Conservation (phyloP, 2,329 filamentous ascomycete genomes). For the Verticillium nubilum region DNA sequence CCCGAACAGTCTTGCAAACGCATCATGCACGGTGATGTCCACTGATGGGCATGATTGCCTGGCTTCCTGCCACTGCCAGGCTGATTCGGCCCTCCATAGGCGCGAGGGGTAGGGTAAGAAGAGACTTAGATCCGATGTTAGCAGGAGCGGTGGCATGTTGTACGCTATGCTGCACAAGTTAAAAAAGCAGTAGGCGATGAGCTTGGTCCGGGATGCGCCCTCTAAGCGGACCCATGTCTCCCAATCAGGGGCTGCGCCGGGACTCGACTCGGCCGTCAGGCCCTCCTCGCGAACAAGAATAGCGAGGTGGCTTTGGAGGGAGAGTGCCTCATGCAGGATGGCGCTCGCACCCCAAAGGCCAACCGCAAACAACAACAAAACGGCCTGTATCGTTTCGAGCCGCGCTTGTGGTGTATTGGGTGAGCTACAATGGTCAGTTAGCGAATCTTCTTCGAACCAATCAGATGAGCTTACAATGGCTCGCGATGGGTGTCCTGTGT, state of each 20-base stretch:
- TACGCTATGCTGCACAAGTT: constrained; percentile 59
- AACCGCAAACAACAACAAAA: constrained; percentile 55
- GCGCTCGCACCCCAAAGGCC: constrained; percentile 57
- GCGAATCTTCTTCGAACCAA: not conserved
- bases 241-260: constrained; percentile 45
- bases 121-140: constrained; percentile 56
- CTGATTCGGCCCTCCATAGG: constrained; percentile 51
- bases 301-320: constrained; percentile 52
- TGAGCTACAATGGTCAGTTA: constrained; percentile 30
- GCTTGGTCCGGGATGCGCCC: constrained; percentile 51
- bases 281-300: constrained; percentile 55
- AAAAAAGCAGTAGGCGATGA: constrained; percentile 57
- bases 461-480: constrained; percentile 43
- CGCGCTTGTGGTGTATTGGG: constrained; percentile 54
- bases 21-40: constrained; percentile 51
- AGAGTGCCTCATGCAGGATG: constrained; percentile 54
- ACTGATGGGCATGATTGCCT: constrained; percentile 43
- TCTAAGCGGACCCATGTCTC: constrained; percentile 56
- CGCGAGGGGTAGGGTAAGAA: constrained; percentile 48
- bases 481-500: constrained; percentile 55
- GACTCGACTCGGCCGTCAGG: constrained; percentile 40
- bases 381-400: constrained; percentile 60
- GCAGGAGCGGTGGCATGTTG: constrained; percentile 50
- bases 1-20: constrained; percentile 49
- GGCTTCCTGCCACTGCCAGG: constrained; percentile 56